These are phyloP conservation scores for Venustampulla echinocandica DNA, from an alignment of 495 filamentous ascomycete species.

Conservation along the genomic window DNA sequence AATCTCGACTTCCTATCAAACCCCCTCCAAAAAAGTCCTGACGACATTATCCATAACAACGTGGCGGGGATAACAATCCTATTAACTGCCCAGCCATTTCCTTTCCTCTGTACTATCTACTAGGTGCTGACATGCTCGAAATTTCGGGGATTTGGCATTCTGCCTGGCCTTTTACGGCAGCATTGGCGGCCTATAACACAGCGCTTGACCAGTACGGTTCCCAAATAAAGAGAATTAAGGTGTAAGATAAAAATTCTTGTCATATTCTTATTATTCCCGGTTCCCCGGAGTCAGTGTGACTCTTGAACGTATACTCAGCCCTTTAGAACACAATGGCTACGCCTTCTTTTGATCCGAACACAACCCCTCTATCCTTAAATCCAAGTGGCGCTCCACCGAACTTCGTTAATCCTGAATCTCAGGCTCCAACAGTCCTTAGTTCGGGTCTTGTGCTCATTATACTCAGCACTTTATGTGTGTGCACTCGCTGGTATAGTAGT, in stretches of 20 bases:
- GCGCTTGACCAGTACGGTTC: not conserved
- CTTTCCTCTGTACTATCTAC: not conserved
- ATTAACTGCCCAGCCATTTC: not conserved
- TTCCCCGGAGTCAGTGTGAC: not conserved
- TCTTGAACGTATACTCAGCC: not conserved
- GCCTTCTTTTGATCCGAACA: slow-evolving; percentile 1
- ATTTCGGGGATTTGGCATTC: not conserved
- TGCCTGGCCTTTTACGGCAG: not conserved
- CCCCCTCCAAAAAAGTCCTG: not conserved
- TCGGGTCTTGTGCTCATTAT: not conserved
- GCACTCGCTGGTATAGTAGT: not conserved
- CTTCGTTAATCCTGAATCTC: slow-evolving; percentile 1
- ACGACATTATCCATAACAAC: not conserved
- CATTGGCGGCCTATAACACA: not conserved
- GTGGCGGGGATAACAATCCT: not conserved
- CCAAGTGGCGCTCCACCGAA: slow-evolving; percentile 4
- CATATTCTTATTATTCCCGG: slow-evolving; percentile 1
- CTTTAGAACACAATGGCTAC: slow-evolving; percentile 2
- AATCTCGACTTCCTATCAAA: no score
- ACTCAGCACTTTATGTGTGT: not conserved
- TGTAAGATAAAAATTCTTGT: not conserved
- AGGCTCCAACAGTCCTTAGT: not conserved
- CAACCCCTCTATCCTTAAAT: not conserved
- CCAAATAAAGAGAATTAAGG: not conserved
- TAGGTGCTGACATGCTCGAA: not conserved